Evolutionary conservation across 805 yeast species (phyloP), one percentile per base, ranked within the genome.

Genomic region (Pichia nakasei): DNA sequence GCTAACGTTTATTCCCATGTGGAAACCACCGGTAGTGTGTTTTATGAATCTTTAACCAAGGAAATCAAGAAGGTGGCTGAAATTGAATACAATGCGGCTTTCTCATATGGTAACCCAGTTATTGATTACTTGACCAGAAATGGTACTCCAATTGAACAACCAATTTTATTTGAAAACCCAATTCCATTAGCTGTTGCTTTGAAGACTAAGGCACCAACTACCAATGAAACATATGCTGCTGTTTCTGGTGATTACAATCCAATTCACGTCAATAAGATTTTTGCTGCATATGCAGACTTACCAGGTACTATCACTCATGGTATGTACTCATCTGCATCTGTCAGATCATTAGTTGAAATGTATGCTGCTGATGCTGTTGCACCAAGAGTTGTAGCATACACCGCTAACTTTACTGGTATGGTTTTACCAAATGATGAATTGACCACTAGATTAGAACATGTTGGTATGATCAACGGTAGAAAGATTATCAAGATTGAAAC

Each of bases 281-380:
- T 93, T 67, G 89, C 98, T 45, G 75, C 80, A 50, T 93, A 93
- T 63, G 97, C 96, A 37, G 80, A 80, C 59, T 74, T 93, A 60
- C 96, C 96, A 47, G 98, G 98, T 54, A 93, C 97, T 33, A 93
- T 93, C 58, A 93, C 98, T 32, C 98, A 94, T 61, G 99, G 99
- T 64, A 94, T 93, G 99, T 94, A 78, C 75, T 85, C 97, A 19
- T 85, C 95, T 61, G 98, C 97, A 49, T 76, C 95, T 50, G 91
- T 89, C 54, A 83, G 98, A 72, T 79, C 94, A 29, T 76, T 88
- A 61, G 96, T 93, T 55, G 99, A 93, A 71, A 85, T 86, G 65
- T 89, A 96, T 87, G 98, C 98, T 51, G 98, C 99, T 51, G 89
- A 88, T 66, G 88, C 93, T 65, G 89, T 86, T 56, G 93, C 96